These are phyloP conservation scores for Plasmodium vinckei DNA, from an alignment of 169 alveolate species.

Conservation along the genomic window DNA sequence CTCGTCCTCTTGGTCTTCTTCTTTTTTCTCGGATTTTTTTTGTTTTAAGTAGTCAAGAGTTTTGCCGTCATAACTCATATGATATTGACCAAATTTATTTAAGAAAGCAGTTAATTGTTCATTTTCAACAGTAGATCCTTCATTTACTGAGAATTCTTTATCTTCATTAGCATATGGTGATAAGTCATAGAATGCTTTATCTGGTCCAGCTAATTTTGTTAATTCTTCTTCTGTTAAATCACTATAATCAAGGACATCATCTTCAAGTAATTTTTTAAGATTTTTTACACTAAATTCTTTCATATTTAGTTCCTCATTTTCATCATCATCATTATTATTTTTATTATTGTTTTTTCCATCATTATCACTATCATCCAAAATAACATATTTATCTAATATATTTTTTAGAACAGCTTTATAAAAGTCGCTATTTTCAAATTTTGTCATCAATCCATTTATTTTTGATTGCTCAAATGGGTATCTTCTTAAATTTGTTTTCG, in stretches of 20 bases:
- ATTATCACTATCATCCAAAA: constrained; percentile 3
- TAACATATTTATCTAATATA: constrained; percentile 8
- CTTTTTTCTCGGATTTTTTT: constrained; percentile 61
- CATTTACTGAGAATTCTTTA: constrained; percentile 40
- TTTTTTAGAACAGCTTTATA: constrained; percentile 1
- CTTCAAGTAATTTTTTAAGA: constrained; percentile 30
- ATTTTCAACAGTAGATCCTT: constrained; percentile 41
- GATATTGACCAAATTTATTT: constrained; percentile 38
- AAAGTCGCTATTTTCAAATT: no score
- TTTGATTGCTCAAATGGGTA: no score
- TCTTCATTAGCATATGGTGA: constrained; percentile 70
- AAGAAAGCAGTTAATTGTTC: constrained; percentile 43
- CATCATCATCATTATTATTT: not conserved
- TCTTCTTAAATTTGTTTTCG: no score
- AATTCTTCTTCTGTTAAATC: constrained; percentile 67
- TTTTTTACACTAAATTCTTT: constrained; percentile 27
- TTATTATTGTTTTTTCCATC: not conserved
- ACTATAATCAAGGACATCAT: constrained; percentile 28
- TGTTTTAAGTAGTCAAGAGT: constrained; percentile 48
- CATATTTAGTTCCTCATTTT: constrained; percentile 4
- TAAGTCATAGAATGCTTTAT: constrained; percentile 37
- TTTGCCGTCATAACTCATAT: constrained; percentile 73
- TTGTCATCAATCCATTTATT: no score
- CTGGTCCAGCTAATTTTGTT: constrained; percentile 29
- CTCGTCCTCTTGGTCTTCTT: constrained; percentile 64